A percentile compares a stretch with the other conserved stretches of the same genome.
Evolutionary conservation across 2,329 filamentous ascomycete species (phyloP).

Genomic region (Grosmannia penicillata): DNA sequence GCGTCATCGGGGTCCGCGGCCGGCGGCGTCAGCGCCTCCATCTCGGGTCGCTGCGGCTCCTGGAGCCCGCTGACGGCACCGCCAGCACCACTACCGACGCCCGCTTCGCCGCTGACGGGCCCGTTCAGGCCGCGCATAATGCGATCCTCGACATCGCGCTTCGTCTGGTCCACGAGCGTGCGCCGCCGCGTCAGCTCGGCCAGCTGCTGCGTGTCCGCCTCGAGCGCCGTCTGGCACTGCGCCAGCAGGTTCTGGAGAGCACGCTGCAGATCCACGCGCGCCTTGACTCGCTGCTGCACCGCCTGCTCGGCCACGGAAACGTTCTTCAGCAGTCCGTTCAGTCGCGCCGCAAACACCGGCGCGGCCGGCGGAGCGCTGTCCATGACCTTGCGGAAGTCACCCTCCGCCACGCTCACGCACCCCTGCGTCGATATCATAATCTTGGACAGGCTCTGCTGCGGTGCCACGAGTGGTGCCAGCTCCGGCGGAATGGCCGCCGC

Average conservation of each 20-base stretch:
- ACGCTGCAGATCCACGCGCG: slow-evolving; percentile 60
- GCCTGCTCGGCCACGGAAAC: slow-evolving; percentile 80
- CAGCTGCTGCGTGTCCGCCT: slow-evolving; percentile 53
- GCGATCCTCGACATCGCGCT: slow-evolving; percentile 75
- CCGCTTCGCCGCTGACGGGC: slow-evolving; percentile 36
- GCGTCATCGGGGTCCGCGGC: background rate
- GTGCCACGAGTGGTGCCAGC: slow-evolving; percentile 57
- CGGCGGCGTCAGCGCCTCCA: slow-evolving; percentile 41
- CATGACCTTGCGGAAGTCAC: slow-evolving; percentile 70
- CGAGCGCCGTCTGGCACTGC: slow-evolving; percentile 53
- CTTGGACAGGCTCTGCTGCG: slow-evolving; percentile 62
- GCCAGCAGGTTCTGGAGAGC: slow-evolving; percentile 73
- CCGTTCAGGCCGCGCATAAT: slow-evolving; percentile 74
- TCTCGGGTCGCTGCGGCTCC: slow-evolving; percentile 60
- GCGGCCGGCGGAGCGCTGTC: slow-evolving; percentile 46
- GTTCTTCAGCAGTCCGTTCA: slow-evolving; percentile 79
- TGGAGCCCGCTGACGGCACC: slow-evolving; percentile 30
- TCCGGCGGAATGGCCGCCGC: slow-evolving; percentile 50
- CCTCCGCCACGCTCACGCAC: slow-evolving; percentile 53
- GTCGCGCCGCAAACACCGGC: slow-evolving; percentile 79
- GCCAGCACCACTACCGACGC: slow-evolving; percentile 32
- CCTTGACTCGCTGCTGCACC: slow-evolving; percentile 78
- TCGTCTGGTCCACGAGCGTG: slow-evolving; percentile 61
- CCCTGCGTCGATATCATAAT: slow-evolving; percentile 52
- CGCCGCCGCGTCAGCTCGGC: slow-evolving; percentile 52